These are phyloP conservation scores for Skeletonema grethae DNA, from an alignment of 108 stramenopile species.

Conservation along the genomic window DNA sequence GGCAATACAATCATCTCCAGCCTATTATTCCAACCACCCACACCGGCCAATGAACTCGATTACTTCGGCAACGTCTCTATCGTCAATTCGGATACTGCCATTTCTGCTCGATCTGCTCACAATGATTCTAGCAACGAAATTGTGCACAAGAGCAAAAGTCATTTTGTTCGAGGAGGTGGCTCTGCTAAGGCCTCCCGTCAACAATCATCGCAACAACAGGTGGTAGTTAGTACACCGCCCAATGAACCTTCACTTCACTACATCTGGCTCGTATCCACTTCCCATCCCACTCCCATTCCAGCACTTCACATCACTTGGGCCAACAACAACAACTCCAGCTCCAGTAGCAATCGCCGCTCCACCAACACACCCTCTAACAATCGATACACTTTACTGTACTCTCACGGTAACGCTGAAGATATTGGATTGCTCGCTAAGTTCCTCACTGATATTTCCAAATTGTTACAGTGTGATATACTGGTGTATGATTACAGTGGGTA, in stretches of 20 bases:
- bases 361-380: neutral
- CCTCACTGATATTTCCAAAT: constrained; percentile 42
- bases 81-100: too few relatives aligned
- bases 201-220: neutral
- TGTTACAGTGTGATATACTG: constrained; percentile 75
- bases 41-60: constrained; percentile 24
- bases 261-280: constrained; percentile 11
- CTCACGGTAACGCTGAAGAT: constrained; percentile 70
- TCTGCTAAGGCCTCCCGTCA: neutral
- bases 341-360: neutral
- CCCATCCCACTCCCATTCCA: constrained; percentile 11
- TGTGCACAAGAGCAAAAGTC: neutral
- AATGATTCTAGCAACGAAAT: neutral
- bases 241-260: neutral
- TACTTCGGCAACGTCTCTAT: constrained; percentile 20
- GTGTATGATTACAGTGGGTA: constrained; percentile 88
- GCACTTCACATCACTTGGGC: constrained; percentile 22
- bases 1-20: constrained; percentile 43
- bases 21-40: constrained; percentile 48
- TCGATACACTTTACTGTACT: constrained; percentile 49
- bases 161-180: neutral
- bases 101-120: neutral
- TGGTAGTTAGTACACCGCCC: neutral
- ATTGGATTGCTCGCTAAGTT: constrained; percentile 51
- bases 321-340: neutral